Percentiles rank a stretch among this genome's conserved stretches.
Evolutionary conservation across 345 rosid genomes (phyloP).

Genomic region (Bruguiera gymnorhiza): DNA sequence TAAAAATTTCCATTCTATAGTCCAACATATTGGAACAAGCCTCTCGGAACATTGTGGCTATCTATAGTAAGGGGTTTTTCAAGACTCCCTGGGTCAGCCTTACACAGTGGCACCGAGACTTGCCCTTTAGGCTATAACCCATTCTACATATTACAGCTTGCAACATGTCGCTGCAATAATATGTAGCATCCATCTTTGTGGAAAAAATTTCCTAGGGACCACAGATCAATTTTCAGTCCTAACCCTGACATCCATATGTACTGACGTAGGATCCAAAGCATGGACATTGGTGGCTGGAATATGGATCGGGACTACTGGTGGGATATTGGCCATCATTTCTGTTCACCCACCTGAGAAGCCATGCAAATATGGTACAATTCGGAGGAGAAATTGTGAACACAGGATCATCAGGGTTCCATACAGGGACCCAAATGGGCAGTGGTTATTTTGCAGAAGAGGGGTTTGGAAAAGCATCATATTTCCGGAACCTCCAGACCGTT

Average conservation of each 20-base stretch:
- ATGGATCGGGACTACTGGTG: slow-evolving; percentile 30
- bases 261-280: slow-evolving; percentile 33
- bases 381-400: slow-evolving; percentile 36
- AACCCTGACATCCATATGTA: too few relatives aligned
- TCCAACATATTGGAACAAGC: not conserved
- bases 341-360: slow-evolving; percentile 33
- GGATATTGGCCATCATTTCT: slow-evolving; percentile 34
- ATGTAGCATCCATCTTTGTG: too few relatives aligned
- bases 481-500: slow-evolving; percentile 29
- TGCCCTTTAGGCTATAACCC: too few relatives aligned
- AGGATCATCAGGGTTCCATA: slow-evolving; percentile 27
- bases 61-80: too few relatives aligned
- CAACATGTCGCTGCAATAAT: too few relatives aligned
- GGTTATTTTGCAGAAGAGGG: slow-evolving; percentile 35
- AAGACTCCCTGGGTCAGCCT: too few relatives aligned
- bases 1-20: slow-evolving; percentile 3
- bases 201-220: too few relatives aligned
- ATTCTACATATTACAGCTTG: too few relatives aligned
- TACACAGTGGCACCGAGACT: too few relatives aligned
- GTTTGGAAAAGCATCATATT: slow-evolving; percentile 33
- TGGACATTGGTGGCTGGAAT: slow-evolving; percentile 37
- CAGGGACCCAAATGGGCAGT: slow-evolving; percentile 35
- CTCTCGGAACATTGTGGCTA: too few relatives aligned
- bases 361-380: slow-evolving; percentile 36
- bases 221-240: too few relatives aligned